Evolutionary conservation across 2,329 filamentous ascomycete species (phyloP), one percentile per base, ranked within the genome.

Genomic region (Aureobasidium sp.): DNA sequence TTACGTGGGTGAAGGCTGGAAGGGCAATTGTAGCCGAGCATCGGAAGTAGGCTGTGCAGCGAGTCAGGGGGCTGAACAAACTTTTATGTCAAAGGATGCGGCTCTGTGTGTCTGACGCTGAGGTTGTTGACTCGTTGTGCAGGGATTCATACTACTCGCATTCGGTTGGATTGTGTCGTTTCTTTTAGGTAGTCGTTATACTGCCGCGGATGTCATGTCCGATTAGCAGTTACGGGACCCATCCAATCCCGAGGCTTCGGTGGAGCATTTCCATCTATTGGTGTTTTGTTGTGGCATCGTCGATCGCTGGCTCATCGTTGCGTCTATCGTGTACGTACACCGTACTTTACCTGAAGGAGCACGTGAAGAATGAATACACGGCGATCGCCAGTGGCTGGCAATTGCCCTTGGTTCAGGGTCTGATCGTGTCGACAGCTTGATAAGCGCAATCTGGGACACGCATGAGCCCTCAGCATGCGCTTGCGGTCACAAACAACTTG

Each of bases 401-500:
- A 27, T 4, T 43, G 21, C 21, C 27, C 51, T 47, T 19, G 27
- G 51, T n/a, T 21, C 53, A 57, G 53, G 53, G 53, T 57, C 53
- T 38, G 53, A 57, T 35, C 53, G 17, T 35, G 29, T 33, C 43
- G 37, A 57, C 40, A 57, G 50, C 50, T 42, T 54, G 50, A 54
- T 54, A 54, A 42, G 27, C 37, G 40, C 29, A 57, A 45, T 57
- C 40, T 43, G 53, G 53, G 25, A 43, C 50, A 54, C 11, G 53
- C 53, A 45, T n/a, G 27, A 57, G 53, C 53, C 53, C 45, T 57
- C 53, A 35, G 11, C 53, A 57, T 27, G n/a, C 50, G 37, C 50
- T 54, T 54, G 33, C 23, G 50, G 50, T 35, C 40, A 45, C 53
- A 43, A n/a, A 57, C 53, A 57, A 27, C 53, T 57, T 57, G 53